Percentiles rank a stretch among this genome's conserved stretches.
Conservation (phyloP, 192 early-diverging fungal genomes). For the Chytriomyces hyalinus region DNA sequence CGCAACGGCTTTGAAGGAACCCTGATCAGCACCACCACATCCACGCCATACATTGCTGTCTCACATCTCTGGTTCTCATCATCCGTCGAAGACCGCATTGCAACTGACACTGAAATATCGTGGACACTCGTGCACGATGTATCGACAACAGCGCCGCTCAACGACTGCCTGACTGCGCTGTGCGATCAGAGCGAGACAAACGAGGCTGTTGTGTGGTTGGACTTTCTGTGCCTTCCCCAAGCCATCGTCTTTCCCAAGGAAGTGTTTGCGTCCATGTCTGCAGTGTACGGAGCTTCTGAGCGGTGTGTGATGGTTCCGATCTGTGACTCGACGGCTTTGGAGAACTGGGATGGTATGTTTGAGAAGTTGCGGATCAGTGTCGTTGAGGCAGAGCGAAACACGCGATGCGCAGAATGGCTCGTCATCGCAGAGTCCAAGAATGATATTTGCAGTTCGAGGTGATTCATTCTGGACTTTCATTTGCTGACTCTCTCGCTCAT, state of each 20-base stretch:
- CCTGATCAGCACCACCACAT: background rate
- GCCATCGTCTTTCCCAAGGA: background rate
- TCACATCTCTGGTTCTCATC: constrained; percentile 10
- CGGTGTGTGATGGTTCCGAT: constrained; percentile 9
- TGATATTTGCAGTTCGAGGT: background rate
- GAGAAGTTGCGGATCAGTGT: background rate
- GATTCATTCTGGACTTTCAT: too few species aligned
- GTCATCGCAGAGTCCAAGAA: background rate
- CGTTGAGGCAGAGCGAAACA: constrained; percentile 2
- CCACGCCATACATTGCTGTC: background rate
- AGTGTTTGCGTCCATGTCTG: background rate
- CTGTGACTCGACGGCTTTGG: background rate
- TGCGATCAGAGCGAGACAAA: background rate
- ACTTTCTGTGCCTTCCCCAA: constrained; percentile 6
- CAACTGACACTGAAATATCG: background rate
- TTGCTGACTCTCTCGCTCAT: too few species aligned
- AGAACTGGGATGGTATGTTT: background rate
- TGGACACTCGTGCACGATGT: background rate
- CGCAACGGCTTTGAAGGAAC: background rate
- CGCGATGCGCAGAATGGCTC: constrained; percentile 3
- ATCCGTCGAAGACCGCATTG: background rate
- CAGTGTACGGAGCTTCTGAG: background rate
- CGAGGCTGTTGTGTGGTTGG: constrained; percentile 3
- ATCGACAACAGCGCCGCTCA: background rate
- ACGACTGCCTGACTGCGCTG: background rate